phyloP scores from a whole-genome alignment of 768 basidiomycete species.

The Podaxis sp. region DNA sequence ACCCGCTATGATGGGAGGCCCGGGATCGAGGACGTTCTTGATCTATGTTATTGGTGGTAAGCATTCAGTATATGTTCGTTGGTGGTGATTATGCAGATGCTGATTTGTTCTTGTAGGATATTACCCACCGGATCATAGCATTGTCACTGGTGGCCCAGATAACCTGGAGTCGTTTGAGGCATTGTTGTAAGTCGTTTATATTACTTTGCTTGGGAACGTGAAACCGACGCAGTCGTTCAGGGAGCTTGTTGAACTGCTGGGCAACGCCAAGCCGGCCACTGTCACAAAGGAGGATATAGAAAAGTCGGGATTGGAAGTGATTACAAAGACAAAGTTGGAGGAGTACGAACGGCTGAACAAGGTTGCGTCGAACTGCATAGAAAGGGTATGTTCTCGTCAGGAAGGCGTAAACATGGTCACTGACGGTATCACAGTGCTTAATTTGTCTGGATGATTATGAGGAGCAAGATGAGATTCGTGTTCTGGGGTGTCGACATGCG shows the following conservation, averaged over 20 bases:
- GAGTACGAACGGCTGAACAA: slow-evolving; percentile 57
- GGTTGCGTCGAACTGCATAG: slow-evolving; percentile 73
- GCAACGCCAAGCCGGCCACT: slow-evolving; percentile 79
- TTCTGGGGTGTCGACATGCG: slow-evolving; percentile 82
- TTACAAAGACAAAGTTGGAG: slow-evolving; percentile 51
- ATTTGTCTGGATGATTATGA: slow-evolving; percentile 89
- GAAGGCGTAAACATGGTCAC: background rate
- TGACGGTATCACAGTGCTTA: slow-evolving; percentile 48
- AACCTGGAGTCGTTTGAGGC: slow-evolving; percentile 79
- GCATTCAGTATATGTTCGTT: slow-evolving; percentile 15
- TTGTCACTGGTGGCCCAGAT: slow-evolving; percentile 73
- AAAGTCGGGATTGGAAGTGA: slow-evolving; percentile 73
- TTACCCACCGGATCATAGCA: slow-evolving; percentile 85
- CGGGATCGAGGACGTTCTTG: slow-evolving; percentile 70
- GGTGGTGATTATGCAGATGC: background rate
- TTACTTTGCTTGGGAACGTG: slow-evolving; percentile 9
- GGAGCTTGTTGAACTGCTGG: slow-evolving; percentile 80
- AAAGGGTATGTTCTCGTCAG: slow-evolving; percentile 51
- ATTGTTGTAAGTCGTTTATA: slow-evolving; percentile 46
- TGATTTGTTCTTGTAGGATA: slow-evolving; percentile 51
- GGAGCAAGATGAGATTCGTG: slow-evolving; percentile 69
- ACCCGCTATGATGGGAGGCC: slow-evolving; percentile 13
- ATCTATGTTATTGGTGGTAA: slow-evolving; percentile 86
- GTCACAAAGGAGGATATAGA: slow-evolving; percentile 83
- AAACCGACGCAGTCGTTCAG: slow-evolving; percentile 27